Evolutionary conservation across 345 rosid genomes (phyloP), one percentile per base, ranked within the genome.

Genomic region (Pistacia integerrima): DNA sequence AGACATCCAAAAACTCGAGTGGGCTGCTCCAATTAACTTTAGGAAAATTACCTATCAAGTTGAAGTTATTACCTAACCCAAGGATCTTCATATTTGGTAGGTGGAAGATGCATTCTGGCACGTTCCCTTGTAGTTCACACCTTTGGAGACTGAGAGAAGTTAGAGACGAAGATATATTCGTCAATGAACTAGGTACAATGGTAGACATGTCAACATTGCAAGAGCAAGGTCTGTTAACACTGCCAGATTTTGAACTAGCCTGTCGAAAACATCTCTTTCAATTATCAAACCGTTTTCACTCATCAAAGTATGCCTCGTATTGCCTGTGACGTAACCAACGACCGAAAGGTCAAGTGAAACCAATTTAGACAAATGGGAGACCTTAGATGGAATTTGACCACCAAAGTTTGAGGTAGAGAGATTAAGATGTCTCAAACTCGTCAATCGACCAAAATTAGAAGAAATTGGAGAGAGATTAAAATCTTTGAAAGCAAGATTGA

Each of bases 331-430:
- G 25, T 25, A 25, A 25, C 25, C 25, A 25, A 25, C 25, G 25
- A 25, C 25, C 25, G 54, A 59, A 12, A 66, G 51, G n/a, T 64
- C 77, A 18, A 73, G 69, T 12, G 64, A 77, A 30, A 54, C 36
- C 5, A 51, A 48, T 55, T 62, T 35, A 1, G 77, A 58, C 1
- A 86, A 54, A 1, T 28, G 33, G 11, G 76, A 67, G 35, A 81
- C 68, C 35, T 82, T 55, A 14, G 11, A 2, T 1, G 84, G 82
- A 22, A 83, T 36, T 18, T 0, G 66, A 13, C 86, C 80, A 0
- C 20, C 7, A 48, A 68, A 74, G 6, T 1, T 0, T 22, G 81
- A 55, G 13, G 0, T 0, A 16, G 84, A 76, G 67, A 85, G 79
- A 11, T 74, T 38, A 0, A 85, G 79, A n/a, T 80, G 57, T 1